These are phyloP conservation scores for Tuber microsphaerosporum DNA, from an alignment of 495 filamentous ascomycete genomes.

Conservation along the genomic window DNA sequence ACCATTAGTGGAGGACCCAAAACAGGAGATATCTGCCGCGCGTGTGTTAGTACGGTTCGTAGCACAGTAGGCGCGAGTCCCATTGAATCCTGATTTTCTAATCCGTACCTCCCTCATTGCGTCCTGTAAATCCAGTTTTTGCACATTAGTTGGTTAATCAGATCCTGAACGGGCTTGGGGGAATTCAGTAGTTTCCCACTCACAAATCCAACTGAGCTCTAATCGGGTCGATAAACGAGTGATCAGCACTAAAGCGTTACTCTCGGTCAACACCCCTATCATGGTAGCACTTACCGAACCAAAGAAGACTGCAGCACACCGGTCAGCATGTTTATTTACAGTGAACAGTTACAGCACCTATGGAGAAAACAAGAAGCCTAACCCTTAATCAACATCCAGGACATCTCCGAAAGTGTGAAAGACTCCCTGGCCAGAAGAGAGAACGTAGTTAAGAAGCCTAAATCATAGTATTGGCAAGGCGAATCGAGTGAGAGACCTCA, in stretches of 20 bases:
- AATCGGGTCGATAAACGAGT: constrained; percentile 18
- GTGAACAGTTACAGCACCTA: not conserved
- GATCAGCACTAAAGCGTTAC: constrained; percentile 46
- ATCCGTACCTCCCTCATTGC: constrained; percentile 49
- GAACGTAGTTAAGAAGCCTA: constrained; percentile 88
- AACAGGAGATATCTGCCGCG: constrained; percentile 47
- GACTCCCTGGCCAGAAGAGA: constrained; percentile 74
- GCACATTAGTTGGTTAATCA: constrained; percentile 22
- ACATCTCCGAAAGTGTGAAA: constrained; percentile 68
- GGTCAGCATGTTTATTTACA: constrained; percentile 37
- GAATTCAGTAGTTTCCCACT: constrained; percentile 41
- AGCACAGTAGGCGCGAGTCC: constrained; percentile 42
- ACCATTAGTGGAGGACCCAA: constrained; percentile 66
- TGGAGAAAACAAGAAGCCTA: constrained; percentile 45
- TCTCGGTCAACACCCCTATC: constrained; percentile 39
- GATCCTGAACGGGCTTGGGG: constrained; percentile 18
- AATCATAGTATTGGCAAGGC: constrained; percentile 36
- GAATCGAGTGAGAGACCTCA: constrained; percentile 18
- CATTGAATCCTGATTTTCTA: constrained; percentile 47
- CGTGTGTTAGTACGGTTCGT: constrained; percentile 28
- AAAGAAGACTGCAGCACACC: constrained; percentile 46
- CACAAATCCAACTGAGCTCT: constrained; percentile 73
- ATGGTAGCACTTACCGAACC: constrained; percentile 48
- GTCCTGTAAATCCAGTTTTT: constrained; percentile 31
- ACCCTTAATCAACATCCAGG: constrained; percentile 80